Evolutionary conservation across 2,329 filamentous ascomycete genomes (phyloP).

Genomic region (Pseudogymnoascus sp.): DNA sequence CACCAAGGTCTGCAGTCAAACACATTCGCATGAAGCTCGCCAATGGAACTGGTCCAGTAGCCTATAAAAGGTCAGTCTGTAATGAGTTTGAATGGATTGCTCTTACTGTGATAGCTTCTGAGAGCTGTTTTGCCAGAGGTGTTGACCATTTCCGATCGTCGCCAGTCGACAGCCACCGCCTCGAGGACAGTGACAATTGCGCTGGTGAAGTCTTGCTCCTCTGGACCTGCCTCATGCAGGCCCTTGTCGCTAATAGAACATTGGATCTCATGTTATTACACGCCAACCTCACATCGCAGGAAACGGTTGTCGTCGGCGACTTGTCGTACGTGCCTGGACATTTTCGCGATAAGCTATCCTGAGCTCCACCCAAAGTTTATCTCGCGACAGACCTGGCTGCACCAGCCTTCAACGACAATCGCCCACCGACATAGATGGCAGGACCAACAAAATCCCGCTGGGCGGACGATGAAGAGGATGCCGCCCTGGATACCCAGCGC

Average conservation of each 20-base stretch:
- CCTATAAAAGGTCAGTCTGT: slow-evolving; percentile 39
- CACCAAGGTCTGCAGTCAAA: slow-evolving; percentile 79
- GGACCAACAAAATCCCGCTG: slow-evolving; percentile 57
- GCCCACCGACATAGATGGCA: background rate
- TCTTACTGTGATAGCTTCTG: slow-evolving; percentile 73
- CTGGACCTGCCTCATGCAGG: slow-evolving; percentile 18
- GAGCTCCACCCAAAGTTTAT: slow-evolving; percentile 2
- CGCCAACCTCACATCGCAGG: background rate
- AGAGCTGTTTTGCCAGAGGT: slow-evolving; percentile 78
- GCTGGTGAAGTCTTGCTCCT: slow-evolving; percentile 13
- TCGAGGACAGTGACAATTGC: slow-evolving; percentile 15
- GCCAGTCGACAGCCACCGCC: slow-evolving; percentile 22
- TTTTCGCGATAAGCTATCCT: slow-evolving; percentile 2
- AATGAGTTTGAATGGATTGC: background rate
- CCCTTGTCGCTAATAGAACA: slow-evolving; percentile 18
- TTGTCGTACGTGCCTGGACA: background rate
- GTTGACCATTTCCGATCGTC: slow-evolving; percentile 66
- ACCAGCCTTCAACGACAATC: background rate
- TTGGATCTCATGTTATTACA: slow-evolving; percentile 23
- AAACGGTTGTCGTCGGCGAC: background rate
- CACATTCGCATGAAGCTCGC: slow-evolving; percentile 98
- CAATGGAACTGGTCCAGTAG: slow-evolving; percentile 83
- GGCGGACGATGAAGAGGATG: slow-evolving; percentile 78
- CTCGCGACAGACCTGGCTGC: background rate
- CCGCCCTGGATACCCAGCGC: slow-evolving; percentile 60